Evolutionary conservation across 805 yeast species (phyloP), one percentile per base, ranked within the genome.

Genomic region (Crinitomyces ghanaensis): DNA sequence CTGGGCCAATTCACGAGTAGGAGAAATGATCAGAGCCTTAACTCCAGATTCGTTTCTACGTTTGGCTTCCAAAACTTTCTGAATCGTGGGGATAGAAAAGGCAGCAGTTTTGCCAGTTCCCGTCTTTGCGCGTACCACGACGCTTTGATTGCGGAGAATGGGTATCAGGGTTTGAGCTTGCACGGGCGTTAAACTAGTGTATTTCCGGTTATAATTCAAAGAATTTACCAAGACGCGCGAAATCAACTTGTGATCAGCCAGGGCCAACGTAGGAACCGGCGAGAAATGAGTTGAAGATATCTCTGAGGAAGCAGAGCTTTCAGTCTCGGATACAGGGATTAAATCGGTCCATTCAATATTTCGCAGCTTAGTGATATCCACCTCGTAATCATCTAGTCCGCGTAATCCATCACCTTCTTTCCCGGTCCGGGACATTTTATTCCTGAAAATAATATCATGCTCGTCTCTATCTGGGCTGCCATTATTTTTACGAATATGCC

Each of bases 91-190:
- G 27, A 86, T 63, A 39, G 86, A 77, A 54, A 83, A 85, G 0
- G 95, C 93, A 41, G 81, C 72, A 0, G 96, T 85, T 55, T 85
- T 85, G 49, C 96, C 96, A 2, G 96, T 85, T 53, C 96, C 96
- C 3, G 96, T 85, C 54, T 83, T 83, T 18, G 96, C 95, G 48
- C 93, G 68, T 24, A 84, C 85, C 15, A 85, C 83, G 27, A 83
- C 63, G 43, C 88, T 86, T 20, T 62, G 58, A 12, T 63, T 54
- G 21, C 93, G 59, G 53, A 88, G 93, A 43, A 91, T 82, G 0
- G 97, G 93, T 0, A 57, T 37, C 30, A 56, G 16, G 1, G 60
- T 54, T 37, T 51, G 55, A 14, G 60, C 61, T 39, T 57, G 62
- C 3, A 56, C 62, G 8, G 59, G 55, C 9, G 60, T 54, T 36